Conservation (phyloP, 306 rosid genomes). For the Fragaria vesca region DNA sequence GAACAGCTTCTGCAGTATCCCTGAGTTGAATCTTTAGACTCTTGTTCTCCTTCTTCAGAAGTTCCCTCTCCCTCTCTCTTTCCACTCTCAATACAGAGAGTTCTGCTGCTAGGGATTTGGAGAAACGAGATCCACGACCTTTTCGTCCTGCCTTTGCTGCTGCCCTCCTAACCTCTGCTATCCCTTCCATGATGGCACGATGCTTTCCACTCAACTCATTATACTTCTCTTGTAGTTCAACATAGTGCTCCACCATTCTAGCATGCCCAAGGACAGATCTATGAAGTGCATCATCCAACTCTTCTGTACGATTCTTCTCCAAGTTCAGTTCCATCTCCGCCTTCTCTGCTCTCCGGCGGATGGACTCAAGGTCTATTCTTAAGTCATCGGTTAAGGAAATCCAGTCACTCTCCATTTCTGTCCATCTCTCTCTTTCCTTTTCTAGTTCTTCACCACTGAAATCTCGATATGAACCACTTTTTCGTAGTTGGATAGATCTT, state of each 20-base stretch:
- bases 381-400: conserved; percentile 91
- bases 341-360: conserved; percentile 61
- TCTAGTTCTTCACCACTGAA: conserved; percentile 62
- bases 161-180: conserved; percentile 87
- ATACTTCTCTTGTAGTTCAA: conserved; percentile 85
- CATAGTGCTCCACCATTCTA: conserved; percentile 91
- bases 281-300: conserved; percentile 77
- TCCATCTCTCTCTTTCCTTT: conserved; percentile 84
- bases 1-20: conserved; percentile 99
- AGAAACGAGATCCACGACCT: conserved; percentile 79
- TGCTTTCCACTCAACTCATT: conserved; percentile 71
- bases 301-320: conserved; percentile 78
- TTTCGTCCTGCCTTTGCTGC: conserved; percentile 76
- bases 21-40: conserved; percentile 84
- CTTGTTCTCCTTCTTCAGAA: conserved; percentile 75
- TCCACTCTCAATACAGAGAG: conserved; percentile 85
- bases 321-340: conserved; percentile 64
- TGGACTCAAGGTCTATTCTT: conserved; percentile 73
- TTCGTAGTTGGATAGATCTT: conserved; percentile 68
- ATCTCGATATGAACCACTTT: conserved; percentile 44
- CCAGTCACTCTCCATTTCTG: conserved; percentile 98
- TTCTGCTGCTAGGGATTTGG: conserved; percentile 84
- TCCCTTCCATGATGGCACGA: conserved; percentile 85
- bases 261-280: conserved; percentile 88
- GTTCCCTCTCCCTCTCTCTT: conserved; percentile 86